Conservation (phyloP, 768 basidiomycete species). For the Chalciporus chontae region DNA sequence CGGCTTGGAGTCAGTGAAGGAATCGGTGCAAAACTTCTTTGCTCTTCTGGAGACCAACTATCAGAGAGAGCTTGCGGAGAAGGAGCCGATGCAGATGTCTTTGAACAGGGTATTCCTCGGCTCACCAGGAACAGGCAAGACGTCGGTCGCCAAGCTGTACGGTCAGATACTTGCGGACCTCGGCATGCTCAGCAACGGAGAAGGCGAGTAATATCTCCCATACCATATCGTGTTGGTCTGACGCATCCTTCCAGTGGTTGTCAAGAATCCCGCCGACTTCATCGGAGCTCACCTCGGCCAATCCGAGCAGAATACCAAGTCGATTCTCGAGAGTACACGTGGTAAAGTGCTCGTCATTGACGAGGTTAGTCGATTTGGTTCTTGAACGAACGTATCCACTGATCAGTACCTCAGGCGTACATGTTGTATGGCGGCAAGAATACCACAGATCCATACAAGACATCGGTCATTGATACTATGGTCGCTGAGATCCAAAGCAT, state of each 20-base stretch:
- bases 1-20: constrained; percentile 58
- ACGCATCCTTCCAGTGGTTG: constrained; percentile 41
- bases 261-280: constrained; percentile 71
- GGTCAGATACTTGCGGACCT: constrained; percentile 62
- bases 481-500: constrained; percentile 71
- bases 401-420: constrained; percentile 49
- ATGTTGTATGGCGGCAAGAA: constrained; percentile 50
- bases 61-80: constrained; percentile 53
- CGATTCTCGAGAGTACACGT: constrained; percentile 51
- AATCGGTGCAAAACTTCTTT: constrained; percentile 48
- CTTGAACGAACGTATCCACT: not conserved
- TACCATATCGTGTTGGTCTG: not conserved
- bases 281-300: constrained; percentile 54
- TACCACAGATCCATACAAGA: constrained; percentile 51
- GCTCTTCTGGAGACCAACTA: constrained; percentile 53
- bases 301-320: constrained; percentile 64
- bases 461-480: constrained; percentile 70
- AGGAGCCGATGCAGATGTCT: constrained; percentile 48
- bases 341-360: constrained; percentile 74
- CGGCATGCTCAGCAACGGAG: constrained; percentile 64
- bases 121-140: constrained; percentile 71
- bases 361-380: constrained; percentile 40
- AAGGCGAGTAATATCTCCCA: constrained; percentile 43
- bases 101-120: constrained; percentile 68
- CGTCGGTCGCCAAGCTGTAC: constrained; percentile 66